Conservation (phyloP, 1,284 basidiomycete genomes). For the Coriolopsis trogii region DNA sequence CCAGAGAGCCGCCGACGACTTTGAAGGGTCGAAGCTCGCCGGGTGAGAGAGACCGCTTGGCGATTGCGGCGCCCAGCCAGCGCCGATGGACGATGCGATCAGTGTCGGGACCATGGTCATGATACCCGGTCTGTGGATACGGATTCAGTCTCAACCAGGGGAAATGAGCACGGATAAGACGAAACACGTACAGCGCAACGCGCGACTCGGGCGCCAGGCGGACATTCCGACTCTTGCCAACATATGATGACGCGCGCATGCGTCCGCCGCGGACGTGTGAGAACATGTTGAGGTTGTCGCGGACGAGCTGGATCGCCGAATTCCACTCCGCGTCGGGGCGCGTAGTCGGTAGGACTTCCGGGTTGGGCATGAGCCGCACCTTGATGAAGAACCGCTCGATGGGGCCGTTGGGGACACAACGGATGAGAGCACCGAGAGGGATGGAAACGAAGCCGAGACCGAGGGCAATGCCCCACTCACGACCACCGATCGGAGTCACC, state of each 20-base stretch:
- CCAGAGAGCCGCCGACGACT: conserved; percentile 78
- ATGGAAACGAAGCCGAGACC: conserved; percentile 87
- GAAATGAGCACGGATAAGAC: conserved; percentile 24
- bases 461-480: conserved; percentile 93
- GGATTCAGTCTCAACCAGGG: not conserved
- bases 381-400: conserved; percentile 76
- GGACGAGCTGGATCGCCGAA: conserved; percentile 74
- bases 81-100: conserved; percentile 84
- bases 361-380: conserved; percentile 68
- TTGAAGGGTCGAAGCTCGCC: conserved; percentile 74
- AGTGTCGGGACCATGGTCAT: conserved; percentile 90
- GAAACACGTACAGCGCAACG: conserved; percentile 34
- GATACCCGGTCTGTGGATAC: conserved; percentile 55
- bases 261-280: conserved; percentile 85
- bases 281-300: conserved; percentile 85
- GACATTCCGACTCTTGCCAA: conserved; percentile 74
- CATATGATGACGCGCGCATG: conserved; percentile 80
- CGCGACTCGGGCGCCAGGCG: conserved; percentile 51
- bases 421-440: conserved; percentile 85
- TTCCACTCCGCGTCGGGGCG: conserved; percentile 72
- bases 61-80: conserved; percentile 67
- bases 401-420: conserved; percentile 81
- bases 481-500: conserved; percentile 78
- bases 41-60: conserved; percentile 73
- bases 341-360: conserved; percentile 67